Conservation (phyloP, 2,329 filamentous ascomycete genomes). For the Rhytidhysteron rufulum region DNA sequence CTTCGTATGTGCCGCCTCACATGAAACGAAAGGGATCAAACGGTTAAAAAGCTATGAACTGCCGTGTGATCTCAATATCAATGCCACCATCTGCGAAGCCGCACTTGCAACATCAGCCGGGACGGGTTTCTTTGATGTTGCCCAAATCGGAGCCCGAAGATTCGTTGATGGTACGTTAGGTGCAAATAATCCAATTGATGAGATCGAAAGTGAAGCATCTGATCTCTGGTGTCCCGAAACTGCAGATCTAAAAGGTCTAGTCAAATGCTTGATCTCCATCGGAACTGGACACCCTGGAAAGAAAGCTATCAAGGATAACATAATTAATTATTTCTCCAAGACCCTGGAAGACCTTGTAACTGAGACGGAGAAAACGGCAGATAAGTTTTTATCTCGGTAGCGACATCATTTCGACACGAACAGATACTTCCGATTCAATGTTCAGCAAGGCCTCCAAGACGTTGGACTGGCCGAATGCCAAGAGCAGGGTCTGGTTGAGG, state of each 20-base stretch:
- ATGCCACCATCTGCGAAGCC: conserved; percentile 1
- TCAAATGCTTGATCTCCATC: background rate
- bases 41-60: conserved; percentile 24
- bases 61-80: background rate
- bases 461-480: conserved; percentile 1
- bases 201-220: conserved; percentile 36
- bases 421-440: conserved; percentile 3
- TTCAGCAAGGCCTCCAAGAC: conserved; percentile 1
- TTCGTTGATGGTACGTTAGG: conserved; percentile 39
- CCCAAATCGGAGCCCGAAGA: conserved; percentile 28
- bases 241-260: background rate
- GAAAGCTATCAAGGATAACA: background rate
- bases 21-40: conserved; percentile 42
- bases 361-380: conserved; percentile 2
- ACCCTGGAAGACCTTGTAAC: conserved; percentile 1
- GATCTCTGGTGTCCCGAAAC: conserved; percentile 1
- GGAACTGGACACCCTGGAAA: background rate
- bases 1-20: conserved; percentile 39
- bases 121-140: conserved; percentile 24
- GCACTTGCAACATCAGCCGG: conserved; percentile 24
- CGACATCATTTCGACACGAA: background rate
- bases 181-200: conserved; percentile 42
- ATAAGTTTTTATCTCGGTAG: background rate
- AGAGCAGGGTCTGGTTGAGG: background rate
- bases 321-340: conserved; percentile 1